phyloP scores from a whole-genome alignment of 2,329 filamentous ascomycete genomes.

The Harringtonia aguacate region DNA sequence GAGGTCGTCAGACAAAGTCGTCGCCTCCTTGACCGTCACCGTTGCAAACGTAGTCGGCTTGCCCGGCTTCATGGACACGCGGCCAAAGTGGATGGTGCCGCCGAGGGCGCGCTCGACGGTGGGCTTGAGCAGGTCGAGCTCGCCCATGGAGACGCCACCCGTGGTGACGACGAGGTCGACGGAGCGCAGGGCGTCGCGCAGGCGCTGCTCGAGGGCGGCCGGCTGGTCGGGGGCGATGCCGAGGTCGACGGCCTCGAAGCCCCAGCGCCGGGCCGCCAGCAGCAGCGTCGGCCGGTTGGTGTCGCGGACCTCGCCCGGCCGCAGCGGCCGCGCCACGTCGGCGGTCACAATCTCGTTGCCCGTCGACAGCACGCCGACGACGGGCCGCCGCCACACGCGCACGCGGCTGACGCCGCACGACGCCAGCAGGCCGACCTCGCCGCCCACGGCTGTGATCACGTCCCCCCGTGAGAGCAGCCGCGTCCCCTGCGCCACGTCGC shows the following conservation, averaged over 20 bases:
- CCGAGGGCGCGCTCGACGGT: constrained; percentile 85
- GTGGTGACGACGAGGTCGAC: constrained; percentile 83
- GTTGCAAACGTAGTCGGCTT: constrained; percentile 97
- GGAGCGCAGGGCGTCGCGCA: constrained; percentile 62
- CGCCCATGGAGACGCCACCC: constrained; percentile 95
- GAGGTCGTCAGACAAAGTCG: too few species aligned
- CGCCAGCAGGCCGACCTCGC: constrained; percentile 82
- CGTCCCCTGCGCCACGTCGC: constrained; percentile 63
- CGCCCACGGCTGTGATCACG: constrained; percentile 74
- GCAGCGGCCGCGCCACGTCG: constrained; percentile 37
- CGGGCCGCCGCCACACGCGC: constrained; percentile 61
- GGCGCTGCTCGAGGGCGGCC: constrained; percentile 61
- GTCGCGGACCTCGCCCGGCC: constrained; percentile 79
- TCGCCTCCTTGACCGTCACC: constrained; percentile 58
- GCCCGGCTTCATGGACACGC: constrained; percentile 94
- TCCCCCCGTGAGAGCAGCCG: constrained; percentile 68
- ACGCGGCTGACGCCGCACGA: constrained; percentile 69
- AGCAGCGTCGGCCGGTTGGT: constrained; percentile 85
- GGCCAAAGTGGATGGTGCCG: constrained; percentile 90
- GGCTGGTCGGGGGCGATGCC: constrained; percentile 73
- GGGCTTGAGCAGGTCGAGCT: constrained; percentile 91
- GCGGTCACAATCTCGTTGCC: constrained; percentile 80
- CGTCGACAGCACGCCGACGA: constrained; percentile 82
- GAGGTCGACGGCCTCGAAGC: constrained; percentile 72
- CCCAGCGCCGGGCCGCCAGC: constrained; percentile 61